Evolutionary conservation across 164 flowering plant genomes (phyloP).

Genomic region (Dillenia turbinata): DNA sequence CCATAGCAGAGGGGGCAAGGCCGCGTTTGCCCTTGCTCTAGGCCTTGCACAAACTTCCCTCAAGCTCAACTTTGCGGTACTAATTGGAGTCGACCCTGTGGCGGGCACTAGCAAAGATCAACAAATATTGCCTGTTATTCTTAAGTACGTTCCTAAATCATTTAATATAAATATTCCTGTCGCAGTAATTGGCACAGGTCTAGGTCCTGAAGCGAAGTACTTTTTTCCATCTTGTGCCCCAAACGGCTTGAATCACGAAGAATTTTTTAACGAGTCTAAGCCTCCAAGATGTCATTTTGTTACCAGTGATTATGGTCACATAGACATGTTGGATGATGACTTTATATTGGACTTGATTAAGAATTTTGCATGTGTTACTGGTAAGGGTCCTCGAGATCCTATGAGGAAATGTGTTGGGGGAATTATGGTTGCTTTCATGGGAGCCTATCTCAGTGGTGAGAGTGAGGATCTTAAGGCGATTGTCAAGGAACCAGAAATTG

Average conservation of each 20-base stretch:
- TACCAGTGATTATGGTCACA: constrained; percentile 37
- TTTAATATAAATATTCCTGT: constrained; percentile 37
- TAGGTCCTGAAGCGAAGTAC: constrained; percentile 13
- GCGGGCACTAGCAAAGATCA: background rate
- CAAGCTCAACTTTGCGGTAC: constrained; percentile 28
- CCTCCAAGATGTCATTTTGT: constrained; percentile 29
- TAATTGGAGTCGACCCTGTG: constrained; percentile 52
- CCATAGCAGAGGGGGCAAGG: constrained; percentile 58
- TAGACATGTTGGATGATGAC: constrained; percentile 39
- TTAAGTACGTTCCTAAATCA: constrained; percentile 23
- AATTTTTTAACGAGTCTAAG: constrained; percentile 26
- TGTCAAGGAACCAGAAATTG: constrained; percentile 15
- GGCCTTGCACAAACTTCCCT: constrained; percentile 10
- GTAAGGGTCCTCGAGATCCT: constrained; percentile 18
- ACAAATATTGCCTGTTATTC: constrained; percentile 23
- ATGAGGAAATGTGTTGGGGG: constrained; percentile 54
- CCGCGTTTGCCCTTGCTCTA: constrained; percentile 44
- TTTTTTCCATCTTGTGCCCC: constrained; percentile 35
- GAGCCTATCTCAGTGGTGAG: constrained; percentile 19
- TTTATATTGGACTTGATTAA: background rate
- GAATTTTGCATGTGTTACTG: constrained; percentile 20
- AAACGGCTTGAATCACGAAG: constrained; percentile 26
- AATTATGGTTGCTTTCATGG: constrained; percentile 37
- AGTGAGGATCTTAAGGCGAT: constrained; percentile 18
- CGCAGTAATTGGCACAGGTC: constrained; percentile 43